These are phyloP conservation scores for Camellia granthamiana DNA, from an alignment of 148 eudicot species.

Conservation along the genomic window DNA sequence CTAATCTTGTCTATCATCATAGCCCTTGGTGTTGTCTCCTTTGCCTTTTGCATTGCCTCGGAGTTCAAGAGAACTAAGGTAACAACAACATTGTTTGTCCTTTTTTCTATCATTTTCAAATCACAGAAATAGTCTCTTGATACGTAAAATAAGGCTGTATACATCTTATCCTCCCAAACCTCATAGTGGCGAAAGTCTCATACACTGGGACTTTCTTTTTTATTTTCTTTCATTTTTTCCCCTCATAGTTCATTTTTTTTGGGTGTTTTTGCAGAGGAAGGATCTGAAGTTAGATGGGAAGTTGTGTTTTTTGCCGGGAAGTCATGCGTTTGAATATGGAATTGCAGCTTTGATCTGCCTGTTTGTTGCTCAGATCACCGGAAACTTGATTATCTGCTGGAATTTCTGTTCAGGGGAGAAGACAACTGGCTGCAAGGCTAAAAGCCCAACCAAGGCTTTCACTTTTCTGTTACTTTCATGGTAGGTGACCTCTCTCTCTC, in stretches of 20 bases:
- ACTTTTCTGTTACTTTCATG: constrained; percentile 40
- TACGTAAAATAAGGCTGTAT: no score
- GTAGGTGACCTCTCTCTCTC: constrained; percentile 28
- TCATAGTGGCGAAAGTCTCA: no score
- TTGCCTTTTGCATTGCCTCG: constrained; percentile 45
- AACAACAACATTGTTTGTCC: background rate
- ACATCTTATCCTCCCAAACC: no score
- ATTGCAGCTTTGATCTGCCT: constrained; percentile 46
- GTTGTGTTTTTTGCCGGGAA: constrained; percentile 58
- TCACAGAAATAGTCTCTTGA: no score
- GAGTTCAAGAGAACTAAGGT: constrained; percentile 66
- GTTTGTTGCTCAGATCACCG: constrained; percentile 38
- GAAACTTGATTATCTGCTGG: constrained; percentile 34
- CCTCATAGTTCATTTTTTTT: background rate
- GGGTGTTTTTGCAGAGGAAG: constrained; percentile 27
- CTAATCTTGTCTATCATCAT: constrained; percentile 20
- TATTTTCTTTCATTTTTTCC: no score
- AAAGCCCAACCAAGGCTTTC: constrained; percentile 11
- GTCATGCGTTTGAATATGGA: constrained; percentile 55
- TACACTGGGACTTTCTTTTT: no score
- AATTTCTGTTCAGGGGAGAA: constrained; percentile 15
- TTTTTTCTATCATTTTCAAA: background rate
- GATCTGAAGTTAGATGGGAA: constrained; percentile 60
- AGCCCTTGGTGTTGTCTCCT: constrained; percentile 36
- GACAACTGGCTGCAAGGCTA: constrained; percentile 11